A percentile compares a stretch with the other conserved stretches of the same genome.
phyloP scores from a whole-genome alignment of 176 grass and related monocot genomes.

The Juncus effusus region DNA sequence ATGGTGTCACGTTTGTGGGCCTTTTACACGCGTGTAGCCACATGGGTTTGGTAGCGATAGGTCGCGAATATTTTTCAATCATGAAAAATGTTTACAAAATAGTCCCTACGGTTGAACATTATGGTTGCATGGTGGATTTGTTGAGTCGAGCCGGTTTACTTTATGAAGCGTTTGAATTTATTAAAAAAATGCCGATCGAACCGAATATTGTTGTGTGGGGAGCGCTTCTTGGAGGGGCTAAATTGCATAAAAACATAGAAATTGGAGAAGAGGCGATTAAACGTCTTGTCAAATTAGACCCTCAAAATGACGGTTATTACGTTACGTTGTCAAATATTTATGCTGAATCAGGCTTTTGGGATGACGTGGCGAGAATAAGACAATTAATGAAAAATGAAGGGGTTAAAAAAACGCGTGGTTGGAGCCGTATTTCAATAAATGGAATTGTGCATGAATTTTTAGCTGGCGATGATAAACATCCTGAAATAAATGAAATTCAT shows the following conservation, averaged over 20 bases:
- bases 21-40: constrained; percentile 39
- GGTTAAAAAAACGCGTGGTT: constrained; percentile 36
- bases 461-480: constrained; percentile 29
- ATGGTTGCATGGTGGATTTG: constrained; percentile 45
- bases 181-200: constrained; percentile 32
- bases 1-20: constrained; percentile 34
- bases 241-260: constrained; percentile 31
- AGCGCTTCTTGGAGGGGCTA: constrained; percentile 22
- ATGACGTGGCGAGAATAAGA: constrained; percentile 22
- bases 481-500: constrained; percentile 15
- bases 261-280: constrained; percentile 29
- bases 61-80: constrained; percentile 24
- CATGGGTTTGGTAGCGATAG: constrained; percentile 31
- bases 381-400: constrained; percentile 32
- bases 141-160: constrained; percentile 34
- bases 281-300: constrained; percentile 24
- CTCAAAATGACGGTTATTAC: constrained; percentile 33
- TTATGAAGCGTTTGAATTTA: constrained; percentile 30
- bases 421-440: constrained; percentile 28
- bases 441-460: constrained; percentile 26
- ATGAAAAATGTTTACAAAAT: constrained; percentile 33
- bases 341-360: constrained; percentile 23
- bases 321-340: constrained; percentile 45
- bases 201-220: constrained; percentile 36
- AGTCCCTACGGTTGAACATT: constrained; percentile 36